Evolutionary conservation across 441 rosid genomes (phyloP).

Genomic region (Corymbia calophylla): DNA sequence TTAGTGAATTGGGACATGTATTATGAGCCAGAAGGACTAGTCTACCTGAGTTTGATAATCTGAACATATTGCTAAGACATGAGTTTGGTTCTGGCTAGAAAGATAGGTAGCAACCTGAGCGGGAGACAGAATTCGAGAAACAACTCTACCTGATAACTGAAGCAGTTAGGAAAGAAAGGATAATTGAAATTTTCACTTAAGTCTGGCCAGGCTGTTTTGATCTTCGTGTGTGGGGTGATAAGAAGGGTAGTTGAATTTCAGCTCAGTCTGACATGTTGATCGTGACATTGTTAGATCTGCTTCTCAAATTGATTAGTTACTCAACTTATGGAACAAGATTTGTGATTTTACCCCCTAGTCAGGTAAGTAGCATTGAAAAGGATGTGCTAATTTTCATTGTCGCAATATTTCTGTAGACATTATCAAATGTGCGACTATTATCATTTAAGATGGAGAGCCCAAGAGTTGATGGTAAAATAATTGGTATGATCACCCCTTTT

Average conservation of each 20-base stretch:
- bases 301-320: background rate
- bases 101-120: background rate
- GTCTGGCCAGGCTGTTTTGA: background rate
- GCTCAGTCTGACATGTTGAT: background rate
- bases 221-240: background rate
- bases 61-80: background rate
- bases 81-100: background rate
- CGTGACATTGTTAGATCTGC: background rate
- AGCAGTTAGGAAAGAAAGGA: background rate
- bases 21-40: background rate
- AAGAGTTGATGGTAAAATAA: background rate
- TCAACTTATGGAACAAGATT: background rate
- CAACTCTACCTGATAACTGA: background rate
- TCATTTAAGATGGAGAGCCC: background rate
- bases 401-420: background rate
- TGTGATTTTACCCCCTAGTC: background rate
- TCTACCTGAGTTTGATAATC: background rate
- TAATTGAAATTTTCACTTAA: background rate
- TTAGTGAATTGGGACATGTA: background rate
- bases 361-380: background rate
- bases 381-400: background rate
- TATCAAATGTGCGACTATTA: background rate
- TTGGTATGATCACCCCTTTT: background rate
- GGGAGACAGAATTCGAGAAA: background rate
- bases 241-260: background rate